phyloP scores from a whole-genome alignment of 2,329 filamentous ascomycete species.

The Neofusicoccum cordaticola region DNA sequence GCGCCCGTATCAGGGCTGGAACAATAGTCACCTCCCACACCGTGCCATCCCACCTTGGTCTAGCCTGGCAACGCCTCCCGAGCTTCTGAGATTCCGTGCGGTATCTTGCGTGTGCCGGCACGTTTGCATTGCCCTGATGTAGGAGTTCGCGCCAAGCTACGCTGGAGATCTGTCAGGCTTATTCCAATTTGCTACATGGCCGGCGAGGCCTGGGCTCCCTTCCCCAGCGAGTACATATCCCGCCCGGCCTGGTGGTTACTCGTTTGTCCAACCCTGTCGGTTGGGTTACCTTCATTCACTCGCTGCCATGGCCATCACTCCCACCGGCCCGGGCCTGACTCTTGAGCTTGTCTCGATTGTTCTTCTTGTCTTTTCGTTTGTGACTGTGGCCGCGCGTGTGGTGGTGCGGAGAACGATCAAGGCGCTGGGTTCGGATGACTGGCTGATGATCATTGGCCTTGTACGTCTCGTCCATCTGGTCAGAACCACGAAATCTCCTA shows the following conservation, averaged over 20 bases:
- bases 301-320: neutral
- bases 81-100: no score
- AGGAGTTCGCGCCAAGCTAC: no score
- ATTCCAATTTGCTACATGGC: neutral
- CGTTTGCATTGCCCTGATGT: no score
- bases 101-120: no score
- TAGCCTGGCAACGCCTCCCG: no score
- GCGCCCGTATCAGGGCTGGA: no score
- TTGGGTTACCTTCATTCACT: neutral
- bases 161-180: no score
- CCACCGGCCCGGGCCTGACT: neutral
- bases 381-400: neutral
- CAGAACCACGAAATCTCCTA: neutral
- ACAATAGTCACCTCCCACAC: no score
- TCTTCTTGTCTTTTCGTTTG: neutral
- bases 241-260: neutral
- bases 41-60: no score
- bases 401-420: neutral
- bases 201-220: no score
- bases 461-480: neutral
- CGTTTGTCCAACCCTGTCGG: neutral
- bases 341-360: neutral
- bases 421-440: constrained; percentile 1
- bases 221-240: neutral
- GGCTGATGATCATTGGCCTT: constrained; percentile 1